These are phyloP conservation scores for Penicillium sp. DNA, from an alignment of 2,329 filamentous ascomycete species.

Conservation along the genomic window DNA sequence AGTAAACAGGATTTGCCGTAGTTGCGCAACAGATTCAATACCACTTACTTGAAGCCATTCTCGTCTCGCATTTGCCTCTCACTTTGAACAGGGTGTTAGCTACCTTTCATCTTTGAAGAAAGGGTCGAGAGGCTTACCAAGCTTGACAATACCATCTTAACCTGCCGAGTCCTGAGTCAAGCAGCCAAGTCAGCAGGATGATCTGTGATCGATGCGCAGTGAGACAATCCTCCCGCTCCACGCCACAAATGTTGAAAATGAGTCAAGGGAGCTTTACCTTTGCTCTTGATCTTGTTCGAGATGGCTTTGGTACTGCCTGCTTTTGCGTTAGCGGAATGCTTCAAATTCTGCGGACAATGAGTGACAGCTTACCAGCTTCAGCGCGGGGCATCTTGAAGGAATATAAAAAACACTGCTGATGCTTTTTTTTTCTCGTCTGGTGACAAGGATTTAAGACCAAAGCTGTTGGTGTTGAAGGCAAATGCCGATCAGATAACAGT, in stretches of 20 bases:
- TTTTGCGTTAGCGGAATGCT: background rate
- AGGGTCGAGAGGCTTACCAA: background rate
- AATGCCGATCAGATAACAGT: background rate
- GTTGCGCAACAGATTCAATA: background rate
- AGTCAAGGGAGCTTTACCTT: background rate
- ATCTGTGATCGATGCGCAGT: no score
- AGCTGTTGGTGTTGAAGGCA: no score
- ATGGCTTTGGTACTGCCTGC: constrained; percentile 59
- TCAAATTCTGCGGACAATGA: background rate
- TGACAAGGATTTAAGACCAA: no score
- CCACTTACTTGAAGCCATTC: constrained; percentile 49
- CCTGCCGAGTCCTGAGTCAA: constrained; percentile 57
- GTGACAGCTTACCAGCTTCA: constrained; percentile 64
- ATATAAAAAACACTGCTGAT: background rate
- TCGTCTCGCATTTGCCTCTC: constrained; percentile 72
- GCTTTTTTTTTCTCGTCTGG: no score
- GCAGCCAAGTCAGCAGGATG: background rate
- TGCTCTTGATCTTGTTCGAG: constrained; percentile 74
- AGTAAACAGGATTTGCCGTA: background rate
- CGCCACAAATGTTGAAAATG: no score
- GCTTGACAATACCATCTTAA: constrained; percentile 76
- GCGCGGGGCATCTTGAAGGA: constrained; percentile 72
- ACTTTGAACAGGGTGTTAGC: constrained; percentile 10
- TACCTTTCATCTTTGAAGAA: no score
- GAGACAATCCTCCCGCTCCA: background rate